Base-by-base conservation (phyloP, 306 rosid species). In the Erythrophleum fordii region DNA sequence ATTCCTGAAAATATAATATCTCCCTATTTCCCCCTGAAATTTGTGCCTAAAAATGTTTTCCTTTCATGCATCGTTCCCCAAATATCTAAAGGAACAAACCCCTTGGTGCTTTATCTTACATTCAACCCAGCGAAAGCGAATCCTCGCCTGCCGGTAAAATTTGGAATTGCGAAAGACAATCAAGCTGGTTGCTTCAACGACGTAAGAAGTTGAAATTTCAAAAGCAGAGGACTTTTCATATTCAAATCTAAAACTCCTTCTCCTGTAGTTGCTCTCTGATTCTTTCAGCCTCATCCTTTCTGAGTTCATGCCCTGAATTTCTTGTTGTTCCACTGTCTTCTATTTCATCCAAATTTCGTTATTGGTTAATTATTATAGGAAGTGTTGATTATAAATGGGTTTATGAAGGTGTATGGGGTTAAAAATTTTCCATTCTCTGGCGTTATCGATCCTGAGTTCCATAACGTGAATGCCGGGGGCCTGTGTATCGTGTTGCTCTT, bases 191-290 rank as follows among this genome's bases (percentile, higher is more conserved):
- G 12, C 75, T 81, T 77, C 51, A 25, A 59, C 18, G 17, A 26
- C 31, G 11, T 8, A 49, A 31, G 44, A n/a, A 18, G 45, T 12
- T 53, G 49, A 18, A 12, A 56, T 55, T 46, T 72, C 72, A 67
- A 79, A 80, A 64, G 16, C 83, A 44, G 55, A 60, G 51, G 61
- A 77, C 34, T 73, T 66, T 81, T 73, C 81, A 78, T 6, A 53
- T 67, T 85, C 66, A 48, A 81, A 77, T 75, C 72, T 51, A 25
- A 8, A 58, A 20, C 1, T 45, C 66, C 74, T n/a, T n/a, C n/a
- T 45, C 35, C 4, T 73, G 51, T 23, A 5, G 29, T 5, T 35
- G 4, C 44, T 18, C 20, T 5, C 25, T 3, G 48, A 72, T 49
- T 51, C 29, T 9, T 8, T 35, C 23, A 53, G 22, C 22, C 12